phyloP scores from a whole-genome alignment of 768 basidiomycete genomes.

The Collybiopsis confluens region DNA sequence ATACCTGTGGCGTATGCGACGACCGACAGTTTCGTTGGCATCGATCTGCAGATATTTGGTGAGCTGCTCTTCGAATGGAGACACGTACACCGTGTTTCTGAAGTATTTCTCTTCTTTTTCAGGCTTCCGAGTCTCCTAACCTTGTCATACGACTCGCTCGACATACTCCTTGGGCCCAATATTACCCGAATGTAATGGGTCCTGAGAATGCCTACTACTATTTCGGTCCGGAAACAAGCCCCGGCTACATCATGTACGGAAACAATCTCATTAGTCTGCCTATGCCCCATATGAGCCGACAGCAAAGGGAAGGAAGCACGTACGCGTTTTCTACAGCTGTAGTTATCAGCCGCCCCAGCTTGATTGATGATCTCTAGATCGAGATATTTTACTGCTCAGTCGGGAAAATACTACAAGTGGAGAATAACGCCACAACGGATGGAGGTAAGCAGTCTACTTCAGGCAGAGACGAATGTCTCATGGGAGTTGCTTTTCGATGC shows the following conservation, averaged over 20 bases:
- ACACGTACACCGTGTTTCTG: neutral
- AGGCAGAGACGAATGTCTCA: neutral
- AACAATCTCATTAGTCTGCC: conserved; percentile 48
- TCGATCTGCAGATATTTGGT: conserved; percentile 13
- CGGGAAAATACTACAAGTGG: conserved; percentile 75
- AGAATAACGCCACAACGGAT: conserved; percentile 54
- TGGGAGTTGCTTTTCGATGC: neutral
- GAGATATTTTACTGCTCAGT: conserved; percentile 69
- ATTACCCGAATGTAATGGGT: conserved; percentile 72
- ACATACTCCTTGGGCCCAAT: conserved; percentile 62
- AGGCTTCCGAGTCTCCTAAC: conserved; percentile 59
- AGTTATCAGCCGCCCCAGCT: conserved; percentile 2
- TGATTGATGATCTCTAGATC: conserved; percentile 47
- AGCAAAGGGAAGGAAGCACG: conserved; percentile 60
- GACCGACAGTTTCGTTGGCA: conserved; percentile 10
- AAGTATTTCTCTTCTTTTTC: neutral
- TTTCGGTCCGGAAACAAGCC: conserved; percentile 58
- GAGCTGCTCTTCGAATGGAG: neutral
- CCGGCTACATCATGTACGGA: conserved; percentile 68
- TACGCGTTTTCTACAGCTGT: conserved; percentile 33
- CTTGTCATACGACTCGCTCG: conserved; percentile 60
- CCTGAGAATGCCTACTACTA: conserved; percentile 75
- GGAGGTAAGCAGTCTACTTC: conserved; percentile 49
- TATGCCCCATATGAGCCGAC: conserved; percentile 56
- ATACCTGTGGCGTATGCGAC: neutral